Evolutionary conservation across 2,329 filamentous ascomycete species (phyloP), one percentile per base, ranked within the genome.

Genomic region (Lizonia empirigonia): DNA sequence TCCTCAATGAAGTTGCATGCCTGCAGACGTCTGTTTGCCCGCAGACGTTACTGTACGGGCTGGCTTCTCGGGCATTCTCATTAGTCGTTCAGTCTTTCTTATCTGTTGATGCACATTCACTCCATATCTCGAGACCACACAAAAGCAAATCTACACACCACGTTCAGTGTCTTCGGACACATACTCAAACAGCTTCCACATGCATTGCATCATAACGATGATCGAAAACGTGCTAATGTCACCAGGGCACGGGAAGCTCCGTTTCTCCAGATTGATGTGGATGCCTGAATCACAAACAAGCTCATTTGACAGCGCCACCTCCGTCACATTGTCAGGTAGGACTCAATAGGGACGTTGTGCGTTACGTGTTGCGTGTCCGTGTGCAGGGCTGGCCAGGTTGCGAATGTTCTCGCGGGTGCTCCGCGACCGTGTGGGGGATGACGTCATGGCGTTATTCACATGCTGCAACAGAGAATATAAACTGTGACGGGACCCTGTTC

Each of bases 1-100:
- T 46, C 51, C 53, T 51, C 45, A 26, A 35, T 51, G 44, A 47
- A 52, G 49, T 47, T 52, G 49, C 49, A 52, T 47, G 49, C 49
- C 49, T 52, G 49, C 49, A 52, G 49, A 47, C 49, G 49, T 52
- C 42, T 52, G 42, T 52, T 22, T 52, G 49, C 49, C 49, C 49
- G 42, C 49, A 52, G 49, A 47, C 49, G 49, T 52, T 52, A 47
- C 49, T 52, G 49, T 52, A 52, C 49, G 49, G 49, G 49, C 49
- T 52, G 49, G 49, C 49, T 52, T 52, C 44, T 52, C 38, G 49
- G 49, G 42, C 49, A 47, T 47, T 52, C 44, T 42, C 49, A 36
- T 52, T 44, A 29, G n/a, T 24, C 10, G 5, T 42, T 32, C 26
- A 13, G 23, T 18, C 1, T 36, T 51, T 27, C 39, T 32, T 24